phyloP scores from a whole-genome alignment of 352 stramenopile genomes.

The Globisporangium rhizosaccharum region DNA sequence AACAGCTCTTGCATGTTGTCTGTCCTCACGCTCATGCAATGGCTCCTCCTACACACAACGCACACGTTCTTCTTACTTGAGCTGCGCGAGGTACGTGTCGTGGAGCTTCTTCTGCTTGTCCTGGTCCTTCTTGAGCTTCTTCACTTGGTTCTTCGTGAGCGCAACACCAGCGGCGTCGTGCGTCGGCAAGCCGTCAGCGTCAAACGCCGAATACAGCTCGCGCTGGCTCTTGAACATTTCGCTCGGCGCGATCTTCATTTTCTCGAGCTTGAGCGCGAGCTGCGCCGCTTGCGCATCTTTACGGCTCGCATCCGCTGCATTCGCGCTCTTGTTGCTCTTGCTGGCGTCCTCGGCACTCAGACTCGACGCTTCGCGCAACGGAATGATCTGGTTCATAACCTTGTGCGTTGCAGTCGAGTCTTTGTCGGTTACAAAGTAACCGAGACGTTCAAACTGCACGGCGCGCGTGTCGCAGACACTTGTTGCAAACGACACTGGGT shows the following conservation, averaged over 20 bases:
- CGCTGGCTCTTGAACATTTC: conserved; percentile 78
- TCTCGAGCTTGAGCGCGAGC: conserved; percentile 88
- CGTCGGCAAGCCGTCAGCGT: conserved; percentile 67
- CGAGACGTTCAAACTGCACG: conserved; percentile 97
- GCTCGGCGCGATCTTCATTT: conserved; percentile 85
- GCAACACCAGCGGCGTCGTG: conserved; percentile 52
- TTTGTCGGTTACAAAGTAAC: conserved; percentile 97
- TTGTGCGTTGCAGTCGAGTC: conserved; percentile 90
- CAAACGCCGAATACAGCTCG: conserved; percentile 69
- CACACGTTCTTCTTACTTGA: too few relatives aligned
- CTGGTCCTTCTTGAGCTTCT: conserved; percentile 88
- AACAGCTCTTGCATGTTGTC: too few relatives aligned
- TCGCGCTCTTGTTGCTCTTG: conserved; percentile 21
- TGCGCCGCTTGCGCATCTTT: conserved; percentile 84
- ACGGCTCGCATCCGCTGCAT: conserved; percentile 33
- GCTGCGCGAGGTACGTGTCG: conserved; percentile 47
- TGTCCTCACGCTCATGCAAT: too few relatives aligned
- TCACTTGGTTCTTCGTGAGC: conserved; percentile 76
- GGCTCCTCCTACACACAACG: too few relatives aligned
- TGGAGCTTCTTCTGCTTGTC: conserved; percentile 87
- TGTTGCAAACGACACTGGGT: conserved; percentile 59
- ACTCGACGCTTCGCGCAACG: conserved; percentile 84
- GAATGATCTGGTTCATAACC: conserved; percentile 97
- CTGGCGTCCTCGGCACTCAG: conserved; percentile 38
- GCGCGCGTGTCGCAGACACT: conserved; percentile 49